Evolutionary conservation across 1,139 yeast species (phyloP), one percentile per base, ranked within the genome.

Genomic region (Candida glucosophila): DNA sequence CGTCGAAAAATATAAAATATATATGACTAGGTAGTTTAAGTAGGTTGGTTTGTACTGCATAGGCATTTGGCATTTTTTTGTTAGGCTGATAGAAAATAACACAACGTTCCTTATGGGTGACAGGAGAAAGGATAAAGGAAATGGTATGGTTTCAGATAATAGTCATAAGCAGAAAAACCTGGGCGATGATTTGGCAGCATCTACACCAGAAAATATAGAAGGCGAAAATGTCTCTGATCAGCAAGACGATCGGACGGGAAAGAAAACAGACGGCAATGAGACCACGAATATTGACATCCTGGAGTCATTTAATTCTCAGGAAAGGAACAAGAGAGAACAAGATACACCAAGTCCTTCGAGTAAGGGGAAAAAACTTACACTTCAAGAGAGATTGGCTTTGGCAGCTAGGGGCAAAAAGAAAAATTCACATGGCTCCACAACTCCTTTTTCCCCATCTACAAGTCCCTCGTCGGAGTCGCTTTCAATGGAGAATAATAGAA

Each of bases 311-410:
- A 13, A 19, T 7, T 10, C 21, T 19, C 13, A 19, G 8, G 12
- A 10, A n/a, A 8, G 7, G 12, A 19, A 19, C 7, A 13, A 11
- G 21, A 19, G n/a, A 16, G 18, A 8, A 8, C 9, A 16, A 11
- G 12, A 7, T 19, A 6, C n/a, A n/a, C n/a, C n/a, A n/a, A n/a
- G n/a, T n/a, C n/a, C n/a, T n/a, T n/a, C 12, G 13, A 11, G 13
- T 11, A 8, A 8, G 12, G 53, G 50, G 35, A 73, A 74, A 39
- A 60, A 82, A 38, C 55, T 79, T 22, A 69, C 92, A 0, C 57
- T 82, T 40, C 88, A 83, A 43, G 94, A 85, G 42, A 58, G 95
- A 35, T 58, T 85, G 30, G 92, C 92, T 1, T 53, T 77, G 39
- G 95, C 95, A 1, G 86, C 88, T 4, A 73, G 72, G 39, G 61